phyloP scores from a whole-genome alignment of 2,329 filamentous ascomycete species.

The Colletotrichum sp. region DNA sequence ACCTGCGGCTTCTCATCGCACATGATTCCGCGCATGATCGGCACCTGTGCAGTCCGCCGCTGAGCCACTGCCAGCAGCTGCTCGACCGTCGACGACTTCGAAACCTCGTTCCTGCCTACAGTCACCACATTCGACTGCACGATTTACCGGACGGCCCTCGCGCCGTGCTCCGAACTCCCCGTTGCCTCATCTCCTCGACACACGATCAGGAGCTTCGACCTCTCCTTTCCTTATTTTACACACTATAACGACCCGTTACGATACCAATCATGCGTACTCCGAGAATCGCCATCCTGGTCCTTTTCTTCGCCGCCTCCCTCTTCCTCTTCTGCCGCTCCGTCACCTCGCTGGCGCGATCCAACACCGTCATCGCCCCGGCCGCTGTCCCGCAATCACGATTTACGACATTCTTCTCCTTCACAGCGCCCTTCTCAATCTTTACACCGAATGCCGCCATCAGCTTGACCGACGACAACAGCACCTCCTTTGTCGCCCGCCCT shows the following conservation, averaged over 20 bases:
- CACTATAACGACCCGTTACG: slow-evolving; percentile 5
- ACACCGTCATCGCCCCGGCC: slow-evolving; percentile 13
- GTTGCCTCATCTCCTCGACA: background rate
- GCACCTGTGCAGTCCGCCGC: slow-evolving; percentile 7
- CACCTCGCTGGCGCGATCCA: slow-evolving; percentile 39
- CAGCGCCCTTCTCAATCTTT: slow-evolving; percentile 84
- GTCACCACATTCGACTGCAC: background rate
- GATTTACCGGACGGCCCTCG: background rate
- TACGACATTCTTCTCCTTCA: slow-evolving; percentile 71
- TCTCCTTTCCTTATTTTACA: background rate
- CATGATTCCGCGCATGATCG: slow-evolving; percentile 15
- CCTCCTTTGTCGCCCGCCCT: slow-evolving; percentile 91
- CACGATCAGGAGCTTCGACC: background rate
- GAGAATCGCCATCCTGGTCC: slow-evolving; percentile 57
- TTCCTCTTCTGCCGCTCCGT: slow-evolving; percentile 62
- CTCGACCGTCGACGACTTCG: background rate
- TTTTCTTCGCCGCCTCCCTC: slow-evolving; percentile 58
- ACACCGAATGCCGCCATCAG: slow-evolving; percentile 95
- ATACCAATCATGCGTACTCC: slow-evolving; percentile 55
- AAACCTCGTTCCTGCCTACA: background rate
- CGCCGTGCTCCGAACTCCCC: background rate
- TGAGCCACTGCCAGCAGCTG: slow-evolving; percentile 16
- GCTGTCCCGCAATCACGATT: slow-evolving; percentile 47
- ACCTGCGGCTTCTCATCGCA: background rate
- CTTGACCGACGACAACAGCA: slow-evolving; percentile 96